phyloP scores from a whole-genome alignment of 108 stramenopile genomes.

The Hondaea fermentalgiana region DNA sequence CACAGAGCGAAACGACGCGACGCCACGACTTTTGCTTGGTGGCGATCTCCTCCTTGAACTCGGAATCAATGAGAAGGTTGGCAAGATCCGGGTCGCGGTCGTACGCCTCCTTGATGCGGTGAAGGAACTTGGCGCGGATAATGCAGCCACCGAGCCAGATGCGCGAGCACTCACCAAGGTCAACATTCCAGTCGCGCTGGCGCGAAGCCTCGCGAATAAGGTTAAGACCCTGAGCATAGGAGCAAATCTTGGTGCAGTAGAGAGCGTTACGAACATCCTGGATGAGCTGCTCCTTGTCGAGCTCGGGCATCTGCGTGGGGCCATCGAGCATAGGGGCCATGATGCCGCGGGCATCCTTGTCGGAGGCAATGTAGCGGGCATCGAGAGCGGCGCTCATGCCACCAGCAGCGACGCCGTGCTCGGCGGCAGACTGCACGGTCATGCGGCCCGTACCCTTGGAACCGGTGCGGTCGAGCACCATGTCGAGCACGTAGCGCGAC shows the following conservation, averaged over 20 bases:
- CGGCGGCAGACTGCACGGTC: slow-evolving; percentile 98
- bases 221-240: slow-evolving; percentile 90
- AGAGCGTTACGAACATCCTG: slow-evolving; percentile 80
- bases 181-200: slow-evolving; percentile 74
- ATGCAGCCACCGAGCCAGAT: slow-evolving; percentile 99
- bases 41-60: slow-evolving; percentile 68
- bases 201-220: slow-evolving; percentile 78
- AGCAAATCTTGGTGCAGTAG: slow-evolving; percentile 89
- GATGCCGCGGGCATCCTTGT: slow-evolving; percentile 79
- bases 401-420: slow-evolving; percentile 83
- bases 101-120: slow-evolving; percentile 82
- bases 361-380: slow-evolving; percentile 73
- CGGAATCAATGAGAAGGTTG: slow-evolving; percentile 85
- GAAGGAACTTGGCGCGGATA: slow-evolving; percentile 81
- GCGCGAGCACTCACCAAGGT: slow-evolving; percentile 78
- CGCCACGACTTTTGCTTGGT: slow-evolving; percentile 75
- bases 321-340: slow-evolving; percentile 71
- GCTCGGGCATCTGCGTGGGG: slow-evolving; percentile 63
- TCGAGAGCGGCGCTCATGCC: slow-evolving; percentile 92
- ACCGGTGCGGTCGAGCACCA: slow-evolving; percentile 90
- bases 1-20: slow-evolving; percentile 75
- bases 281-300: slow-evolving; percentile 77
- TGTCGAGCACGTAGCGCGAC: slow-evolving; percentile 44
- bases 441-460: slow-evolving; percentile 98
- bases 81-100: slow-evolving; percentile 55